Conservation (phyloP, 1,284 basidiomycete genomes). For the Inonotus obliquus region DNA sequence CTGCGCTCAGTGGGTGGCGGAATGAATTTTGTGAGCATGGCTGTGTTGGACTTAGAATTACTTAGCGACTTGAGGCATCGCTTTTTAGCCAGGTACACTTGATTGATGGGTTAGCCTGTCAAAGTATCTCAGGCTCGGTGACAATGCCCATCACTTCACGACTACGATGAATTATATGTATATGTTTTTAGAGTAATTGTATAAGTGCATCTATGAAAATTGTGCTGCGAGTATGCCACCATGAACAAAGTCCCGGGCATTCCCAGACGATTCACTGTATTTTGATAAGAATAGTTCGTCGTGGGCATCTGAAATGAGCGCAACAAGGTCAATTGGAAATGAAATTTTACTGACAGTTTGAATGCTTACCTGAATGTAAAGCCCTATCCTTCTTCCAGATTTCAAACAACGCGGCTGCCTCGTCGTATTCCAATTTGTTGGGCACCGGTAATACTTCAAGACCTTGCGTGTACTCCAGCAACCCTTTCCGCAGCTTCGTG, state of each 20-base stretch:
- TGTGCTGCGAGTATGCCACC: slow-evolving; percentile 52
- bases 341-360: not conserved
- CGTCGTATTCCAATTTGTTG: slow-evolving; percentile 48
- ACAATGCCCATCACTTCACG: not conserved
- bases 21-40: not conserved
- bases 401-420: slow-evolving; percentile 67
- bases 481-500: slow-evolving; percentile 38
- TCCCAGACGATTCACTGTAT: slow-evolving; percentile 68
- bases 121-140: not conserved
- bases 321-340: slow-evolving; percentile 10
- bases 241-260: slow-evolving; percentile 71
- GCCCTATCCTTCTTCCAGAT: slow-evolving; percentile 59
- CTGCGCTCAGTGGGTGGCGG: slow-evolving; percentile 7
- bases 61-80: not conserved
- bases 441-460: slow-evolving; percentile 54
- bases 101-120: not conserved
- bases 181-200: not conserved
- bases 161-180: not conserved
- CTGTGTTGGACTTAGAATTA: not conserved
- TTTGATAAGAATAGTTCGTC: slow-evolving; percentile 71
- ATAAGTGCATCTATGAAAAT: slow-evolving; percentile 10
- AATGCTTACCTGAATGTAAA: slow-evolving; percentile 42
- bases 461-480: slow-evolving; percentile 50
- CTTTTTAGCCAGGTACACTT: not conserved
- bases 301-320: slow-evolving; percentile 35